Conservation (phyloP, 2,329 filamentous ascomycete genomes). For the Mycogone perniciosa region DNA sequence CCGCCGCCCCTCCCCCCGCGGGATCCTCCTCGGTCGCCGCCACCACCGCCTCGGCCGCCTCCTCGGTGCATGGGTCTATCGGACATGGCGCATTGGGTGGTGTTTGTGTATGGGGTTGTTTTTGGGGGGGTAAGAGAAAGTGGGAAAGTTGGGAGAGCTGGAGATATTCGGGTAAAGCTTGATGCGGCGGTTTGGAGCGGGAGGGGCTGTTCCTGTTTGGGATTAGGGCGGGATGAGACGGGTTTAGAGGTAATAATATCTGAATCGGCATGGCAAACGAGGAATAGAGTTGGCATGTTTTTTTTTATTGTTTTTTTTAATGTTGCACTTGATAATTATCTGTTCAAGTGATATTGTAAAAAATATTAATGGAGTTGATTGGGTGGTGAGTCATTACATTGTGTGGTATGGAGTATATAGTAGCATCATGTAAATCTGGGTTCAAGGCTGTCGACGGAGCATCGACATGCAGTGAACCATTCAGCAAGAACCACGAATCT, state of each 20-base stretch:
- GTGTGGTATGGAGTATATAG: too few relatives aligned
- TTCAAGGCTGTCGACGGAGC: too few relatives aligned
- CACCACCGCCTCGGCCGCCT: constrained; percentile 36
- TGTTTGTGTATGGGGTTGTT: not conserved
- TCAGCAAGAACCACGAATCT: too few relatives aligned
- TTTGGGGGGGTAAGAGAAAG: not conserved
- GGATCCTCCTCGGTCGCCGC: constrained; percentile 38
- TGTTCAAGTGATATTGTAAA: too few relatives aligned
- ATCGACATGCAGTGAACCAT: too few relatives aligned
- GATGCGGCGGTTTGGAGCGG: not conserved
- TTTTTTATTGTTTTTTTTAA: too few relatives aligned
- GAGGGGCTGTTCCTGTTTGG: not conserved
- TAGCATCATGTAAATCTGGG: too few relatives aligned
- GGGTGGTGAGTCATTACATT: not conserved
- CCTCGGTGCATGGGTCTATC: constrained; percentile 44
- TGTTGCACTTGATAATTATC: too few relatives aligned
- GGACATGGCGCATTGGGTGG: constrained; percentile 35
- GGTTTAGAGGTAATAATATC: too few relatives aligned
- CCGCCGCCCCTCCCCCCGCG: constrained; percentile 40
- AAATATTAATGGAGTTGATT: not conserved
- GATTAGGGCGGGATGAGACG: not conserved
- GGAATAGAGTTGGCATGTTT: too few relatives aligned
- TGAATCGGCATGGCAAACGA: too few relatives aligned
- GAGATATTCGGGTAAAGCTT: not conserved
- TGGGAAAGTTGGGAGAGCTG: not conserved